Conservation (phyloP, 495 filamentous ascomycete genomes). For the Talaromyces nanjingensis region DNA sequence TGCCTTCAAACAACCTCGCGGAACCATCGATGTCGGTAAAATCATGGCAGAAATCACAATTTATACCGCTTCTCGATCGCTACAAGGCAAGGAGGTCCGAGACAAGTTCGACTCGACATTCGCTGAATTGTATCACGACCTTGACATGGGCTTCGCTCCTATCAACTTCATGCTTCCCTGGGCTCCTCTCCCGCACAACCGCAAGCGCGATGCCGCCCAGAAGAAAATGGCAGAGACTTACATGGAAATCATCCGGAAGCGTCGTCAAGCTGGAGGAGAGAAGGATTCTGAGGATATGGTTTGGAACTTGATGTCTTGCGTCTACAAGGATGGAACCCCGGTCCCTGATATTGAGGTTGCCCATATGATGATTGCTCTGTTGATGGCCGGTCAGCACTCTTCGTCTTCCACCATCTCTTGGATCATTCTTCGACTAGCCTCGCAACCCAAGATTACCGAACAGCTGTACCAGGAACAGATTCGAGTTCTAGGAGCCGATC, state of each 20-base stretch:
- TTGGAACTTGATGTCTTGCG: constrained; percentile 71
- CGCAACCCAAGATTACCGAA: constrained; percentile 64
- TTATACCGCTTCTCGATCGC: constrained; percentile 71
- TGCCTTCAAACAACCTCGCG: constrained; percentile 60
- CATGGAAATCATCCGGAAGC: constrained; percentile 64
- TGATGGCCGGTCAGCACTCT: constrained; percentile 88
- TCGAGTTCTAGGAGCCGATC: constrained; percentile 50
- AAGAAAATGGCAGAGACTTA: constrained; percentile 69
- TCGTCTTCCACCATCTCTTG: constrained; percentile 74
- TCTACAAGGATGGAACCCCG: constrained; percentile 64
- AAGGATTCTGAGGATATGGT: constrained; percentile 64
- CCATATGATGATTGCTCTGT: constrained; percentile 86
- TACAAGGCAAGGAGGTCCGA: constrained; percentile 77
- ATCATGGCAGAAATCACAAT: constrained; percentile 81
- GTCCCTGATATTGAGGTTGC: constrained; percentile 77
- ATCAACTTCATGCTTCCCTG: constrained; percentile 83
- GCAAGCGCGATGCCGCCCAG: constrained; percentile 69
- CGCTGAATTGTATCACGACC: constrained; percentile 71
- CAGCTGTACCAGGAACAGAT: constrained; percentile 72
- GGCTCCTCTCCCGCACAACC: constrained; percentile 81
- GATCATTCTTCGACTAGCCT: constrained; percentile 74
- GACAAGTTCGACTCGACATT: constrained; percentile 66
- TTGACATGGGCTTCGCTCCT: constrained; percentile 77
- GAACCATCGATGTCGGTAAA: constrained; percentile 55
- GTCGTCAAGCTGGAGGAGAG: constrained; percentile 42